A percentile compares a stretch with the other conserved stretches of the same genome.
These are phyloP conservation scores for Cymbopogon flexuosus DNA, from an alignment of 202 grass and related monocot species.

Conservation along the genomic window DNA sequence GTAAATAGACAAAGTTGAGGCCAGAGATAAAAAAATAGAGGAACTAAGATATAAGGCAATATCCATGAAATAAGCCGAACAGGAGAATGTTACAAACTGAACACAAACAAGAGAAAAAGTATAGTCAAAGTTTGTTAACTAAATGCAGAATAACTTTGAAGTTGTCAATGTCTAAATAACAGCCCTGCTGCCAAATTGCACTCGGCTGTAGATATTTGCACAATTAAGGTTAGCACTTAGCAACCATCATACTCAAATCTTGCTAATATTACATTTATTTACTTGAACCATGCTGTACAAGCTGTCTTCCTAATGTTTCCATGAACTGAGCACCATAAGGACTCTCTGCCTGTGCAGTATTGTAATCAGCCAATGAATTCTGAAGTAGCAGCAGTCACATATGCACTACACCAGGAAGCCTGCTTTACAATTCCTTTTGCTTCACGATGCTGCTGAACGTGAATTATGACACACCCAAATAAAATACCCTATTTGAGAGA, in stretches of 20 bases:
- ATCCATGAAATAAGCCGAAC: slow-evolving; percentile 20
- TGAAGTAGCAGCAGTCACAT: slow-evolving; percentile 52
- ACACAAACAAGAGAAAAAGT: slow-evolving; percentile 19
- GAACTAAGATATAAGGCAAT: slow-evolving; percentile 1
- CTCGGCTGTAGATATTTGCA: slow-evolving; percentile 28
- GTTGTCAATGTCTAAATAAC: slow-evolving; percentile 7
- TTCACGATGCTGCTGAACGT: slow-evolving; percentile 73
- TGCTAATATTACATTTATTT: slow-evolving; percentile 36
- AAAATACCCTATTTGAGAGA: slow-evolving; percentile 96
- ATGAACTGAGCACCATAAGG: slow-evolving; percentile 53
- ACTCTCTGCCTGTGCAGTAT: slow-evolving; percentile 55
- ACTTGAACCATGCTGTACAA: slow-evolving; percentile 47
- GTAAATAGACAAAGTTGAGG: slow-evolving; percentile 8
- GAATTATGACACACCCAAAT: slow-evolving; percentile 94
- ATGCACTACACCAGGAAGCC: slow-evolving; percentile 60
- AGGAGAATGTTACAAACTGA: slow-evolving; percentile 13
- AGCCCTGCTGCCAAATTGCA: slow-evolving; percentile 30
- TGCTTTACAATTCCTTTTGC: slow-evolving; percentile 79
- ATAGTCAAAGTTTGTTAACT: slow-evolving; percentile 24
- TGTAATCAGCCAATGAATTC: slow-evolving; percentile 52
- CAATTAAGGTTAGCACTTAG: slow-evolving; percentile 34
- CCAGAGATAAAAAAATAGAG: background rate
- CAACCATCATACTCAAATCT: slow-evolving; percentile 32
- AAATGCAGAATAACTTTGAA: slow-evolving; percentile 21
- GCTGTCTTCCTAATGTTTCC: slow-evolving; percentile 49